Evolutionary conservation across 257 asterid species (phyloP).

Genomic region (Penstemon davidsonii): DNA sequence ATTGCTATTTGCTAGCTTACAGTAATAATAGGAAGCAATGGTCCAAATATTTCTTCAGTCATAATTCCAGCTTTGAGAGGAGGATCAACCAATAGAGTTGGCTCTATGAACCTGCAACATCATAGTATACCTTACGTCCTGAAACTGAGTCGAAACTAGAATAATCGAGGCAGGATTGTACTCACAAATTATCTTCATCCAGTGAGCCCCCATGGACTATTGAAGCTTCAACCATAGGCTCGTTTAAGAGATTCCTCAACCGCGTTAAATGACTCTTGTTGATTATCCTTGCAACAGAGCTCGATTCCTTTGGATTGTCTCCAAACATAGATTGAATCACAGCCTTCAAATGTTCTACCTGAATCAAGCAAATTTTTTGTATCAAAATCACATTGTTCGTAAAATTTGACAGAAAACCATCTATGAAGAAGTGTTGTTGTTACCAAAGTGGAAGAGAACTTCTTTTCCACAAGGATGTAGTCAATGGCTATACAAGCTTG

Average conservation of each 20-base stretch:
- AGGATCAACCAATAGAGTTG: slow-evolving; percentile 75
- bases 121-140: neutral
- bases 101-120: slow-evolving; percentile 60
- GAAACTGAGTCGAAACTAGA: neutral
- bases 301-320: slow-evolving; percentile 49
- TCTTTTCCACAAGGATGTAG: slow-evolving; percentile 64
- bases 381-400: neutral
- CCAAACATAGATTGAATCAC: slow-evolving; percentile 50
- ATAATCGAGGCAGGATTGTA: neutral
- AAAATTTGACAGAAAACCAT: neutral
- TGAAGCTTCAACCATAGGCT: slow-evolving; percentile 48
- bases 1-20: slow-evolving; percentile 36
- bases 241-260: slow-evolving; percentile 46
- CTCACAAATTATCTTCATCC: slow-evolving; percentile 66
- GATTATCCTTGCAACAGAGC: slow-evolving; percentile 49
- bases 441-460: slow-evolving; percentile 59
- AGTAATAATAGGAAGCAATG: slow-evolving; percentile 74
- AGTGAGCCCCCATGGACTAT: slow-evolving; percentile 62
- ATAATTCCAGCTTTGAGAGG: slow-evolving; percentile 62
- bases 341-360: slow-evolving; percentile 58
- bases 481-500: slow-evolving; percentile 82
- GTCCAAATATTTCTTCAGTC: slow-evolving; percentile 84
- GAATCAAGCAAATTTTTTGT: slow-evolving; percentile 2
- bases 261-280: slow-evolving; percentile 55
- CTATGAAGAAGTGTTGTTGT: neutral